Base-by-base conservation (phyloP, 805 yeast genomes). In the Saccharomycopsis sp. region DNA sequence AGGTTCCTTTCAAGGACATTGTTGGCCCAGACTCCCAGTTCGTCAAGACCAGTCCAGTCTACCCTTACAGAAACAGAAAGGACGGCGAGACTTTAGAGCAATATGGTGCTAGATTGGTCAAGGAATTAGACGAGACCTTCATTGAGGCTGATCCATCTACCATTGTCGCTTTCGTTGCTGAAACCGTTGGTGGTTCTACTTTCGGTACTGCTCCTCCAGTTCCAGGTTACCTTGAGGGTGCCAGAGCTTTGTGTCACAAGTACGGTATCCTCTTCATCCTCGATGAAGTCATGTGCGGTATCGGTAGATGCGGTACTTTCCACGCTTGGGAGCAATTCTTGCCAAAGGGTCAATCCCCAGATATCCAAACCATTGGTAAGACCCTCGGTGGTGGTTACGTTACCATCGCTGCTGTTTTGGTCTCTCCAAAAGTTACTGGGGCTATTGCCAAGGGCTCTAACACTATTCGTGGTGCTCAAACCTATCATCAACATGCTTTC, bases 231-330 rank as follows among this genome's bases (percentile, higher is more conserved):
- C 69, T 78, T 59, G 76, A 74, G 57, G 81, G 79, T 14, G 68
- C 74, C 48, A 68, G 77, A 55, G 75, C 70, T 48, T 66, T 80
- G 54, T 79, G 82, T 64, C 75, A 77, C 67, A 79, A 79, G 65
- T 79, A 79, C 66, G 83, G 78, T 50, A 73, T 77, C 46, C 66
- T 79, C 47, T 69, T 80, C 63, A 72, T 78, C 69, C 68, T 79
- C 53, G 84, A 80, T 63, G 84, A 81, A 68, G 80, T 79, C 50
- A 79, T 80, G 82, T 79, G 81, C 65, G 84, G 84, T 37, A 74
- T 79, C 44, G 84, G 83, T 21, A 74, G 84, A 64, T 69, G 75
- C 60, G 83, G 83, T 41, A 72, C 73, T 29, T 71, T 73, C 61
- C 73, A 71, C 67, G 78, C 78, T 59, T 78, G 79, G 76, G 79